phyloP scores from a whole-genome alignment of 768 basidiomycete genomes.

The Nidularia sp. region DNA sequence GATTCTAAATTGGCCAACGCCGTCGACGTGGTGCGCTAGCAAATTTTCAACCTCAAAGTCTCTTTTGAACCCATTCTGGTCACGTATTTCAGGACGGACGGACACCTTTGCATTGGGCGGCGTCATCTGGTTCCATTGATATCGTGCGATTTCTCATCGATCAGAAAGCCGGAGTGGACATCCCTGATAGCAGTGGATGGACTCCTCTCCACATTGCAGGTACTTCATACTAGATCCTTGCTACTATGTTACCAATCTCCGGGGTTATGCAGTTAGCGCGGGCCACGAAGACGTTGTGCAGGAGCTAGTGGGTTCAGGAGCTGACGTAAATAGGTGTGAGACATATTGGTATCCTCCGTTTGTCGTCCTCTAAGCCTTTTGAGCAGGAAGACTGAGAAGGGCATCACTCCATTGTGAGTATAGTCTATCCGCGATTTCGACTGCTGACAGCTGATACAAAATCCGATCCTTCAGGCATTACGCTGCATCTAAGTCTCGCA shows the following conservation, averaged over 20 bases:
- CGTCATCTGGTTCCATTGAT: slow-evolving; percentile 67
- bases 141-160: slow-evolving; percentile 66
- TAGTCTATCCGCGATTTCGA: neutral
- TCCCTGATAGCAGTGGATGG: slow-evolving; percentile 67
- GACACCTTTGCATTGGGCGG: slow-evolving; percentile 85
- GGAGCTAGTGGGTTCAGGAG: slow-evolving; percentile 79
- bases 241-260: slow-evolving; percentile 7
- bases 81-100: slow-evolving; percentile 45
- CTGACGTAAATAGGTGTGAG: slow-evolving; percentile 62
- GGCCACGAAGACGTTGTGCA: slow-evolving; percentile 72
- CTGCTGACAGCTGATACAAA: slow-evolving; percentile 12
- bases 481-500: slow-evolving; percentile 86
- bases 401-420: slow-evolving; percentile 77
- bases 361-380: slow-evolving; percentile 13
- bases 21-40: slow-evolving; percentile 49
- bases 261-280: slow-evolving; percentile 59
- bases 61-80: neutral
- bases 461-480: slow-evolving; percentile 62
- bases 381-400: slow-evolving; percentile 70
- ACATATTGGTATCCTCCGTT: slow-evolving; percentile 11
- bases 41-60: neutral
- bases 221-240: neutral
- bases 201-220: slow-evolving; percentile 71
- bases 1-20: slow-evolving; percentile 60
- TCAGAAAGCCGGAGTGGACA: slow-evolving; percentile 66